Conservation (phyloP, 176 grass and related monocot genomes). For the barley (Hordeum vulgare) region MorexV3_pseudomolecules_assembly NC_058522.1:114563673-114564172, state of each 20-base stretch:
- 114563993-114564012: not conserved
- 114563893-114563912: not conserved
- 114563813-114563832: not conserved
- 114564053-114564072: not conserved
- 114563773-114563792: not conserved
- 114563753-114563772: not conserved
- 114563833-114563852: not conserved
- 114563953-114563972: not conserved
- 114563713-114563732: not conserved
- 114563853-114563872: not conserved
- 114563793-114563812: not conserved
- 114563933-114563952: not conserved
- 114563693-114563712: not conserved
- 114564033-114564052: too few relatives aligned
- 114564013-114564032: not conserved
- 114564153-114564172: not conserved
- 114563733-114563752: not conserved
- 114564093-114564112: slow-evolving; percentile 18
- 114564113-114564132: not conserved
- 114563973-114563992: not conserved
- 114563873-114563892: not conserved
- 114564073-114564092: not conserved
- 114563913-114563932: not conserved
- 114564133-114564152: not conserved
- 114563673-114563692: slow-evolving; percentile 58